These are phyloP conservation scores for Plasmodium blacklocki DNA, from an alignment of 169 alveolate species.

Conservation along the genomic window DNA sequence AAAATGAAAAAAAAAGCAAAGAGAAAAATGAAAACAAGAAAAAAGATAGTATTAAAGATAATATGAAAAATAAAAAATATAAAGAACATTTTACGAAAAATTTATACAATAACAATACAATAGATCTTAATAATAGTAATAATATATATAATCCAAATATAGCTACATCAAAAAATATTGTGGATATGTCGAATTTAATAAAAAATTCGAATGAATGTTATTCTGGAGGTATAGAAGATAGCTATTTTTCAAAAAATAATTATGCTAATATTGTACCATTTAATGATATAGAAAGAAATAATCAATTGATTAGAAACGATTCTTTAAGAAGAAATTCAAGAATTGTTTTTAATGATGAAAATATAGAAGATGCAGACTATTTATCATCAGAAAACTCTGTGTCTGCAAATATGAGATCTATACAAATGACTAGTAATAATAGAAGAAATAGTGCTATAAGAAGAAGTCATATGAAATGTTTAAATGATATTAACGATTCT, in stretches of 20 bases:
- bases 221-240: slow-evolving; percentile 27
- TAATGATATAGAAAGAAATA: slow-evolving; percentile 53
- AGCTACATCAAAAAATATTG: background rate
- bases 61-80: background rate
- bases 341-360: background rate
- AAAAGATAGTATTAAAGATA: background rate
- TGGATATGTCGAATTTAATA: background rate
- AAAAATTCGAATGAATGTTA: slow-evolving; percentile 20
- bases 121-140: background rate
- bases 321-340: slow-evolving; percentile 29
- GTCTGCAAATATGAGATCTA: slow-evolving; percentile 37
- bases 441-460: slow-evolving; percentile 42
- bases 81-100: background rate
- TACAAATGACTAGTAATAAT: slow-evolving; percentile 62
- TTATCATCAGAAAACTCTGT: slow-evolving; percentile 25
- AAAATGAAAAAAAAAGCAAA: background rate
- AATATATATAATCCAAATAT: slow-evolving; percentile 6
- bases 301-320: slow-evolving; percentile 26
- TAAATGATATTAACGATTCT: slow-evolving; percentile 41
- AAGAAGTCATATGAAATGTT: slow-evolving; percentile 47
- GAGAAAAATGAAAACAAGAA: background rate
- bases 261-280: slow-evolving; percentile 44
- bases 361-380: background rate
- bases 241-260: background rate
- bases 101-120: background rate